phyloP scores from a whole-genome alignment of 1,284 basidiomycete genomes.

The Neotropicomus parvogracilis region DNA sequence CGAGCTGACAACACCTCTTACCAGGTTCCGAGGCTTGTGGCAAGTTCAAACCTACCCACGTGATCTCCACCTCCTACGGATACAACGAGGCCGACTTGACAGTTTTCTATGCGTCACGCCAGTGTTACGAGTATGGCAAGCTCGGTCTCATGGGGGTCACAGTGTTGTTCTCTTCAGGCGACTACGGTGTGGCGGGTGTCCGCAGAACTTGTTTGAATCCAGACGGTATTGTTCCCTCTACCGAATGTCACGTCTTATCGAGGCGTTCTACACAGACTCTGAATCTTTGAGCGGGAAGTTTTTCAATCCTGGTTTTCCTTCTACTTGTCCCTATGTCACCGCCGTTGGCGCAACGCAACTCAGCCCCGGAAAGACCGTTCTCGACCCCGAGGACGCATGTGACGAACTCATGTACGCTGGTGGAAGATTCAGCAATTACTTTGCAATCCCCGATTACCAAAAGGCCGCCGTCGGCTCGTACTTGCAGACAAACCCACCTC shows the following conservation, averaged over 20 bases:
- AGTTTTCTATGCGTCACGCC: conserved; percentile 43
- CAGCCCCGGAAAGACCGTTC: conserved; percentile 31
- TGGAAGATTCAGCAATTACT: conserved; percentile 46
- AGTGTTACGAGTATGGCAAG: conserved; percentile 55
- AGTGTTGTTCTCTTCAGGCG: conserved; percentile 50
- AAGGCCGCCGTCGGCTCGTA: conserved; percentile 22
- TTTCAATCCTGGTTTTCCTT: conserved; percentile 51
- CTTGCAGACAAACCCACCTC: conserved; percentile 26
- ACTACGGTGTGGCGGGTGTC: conserved; percentile 48
- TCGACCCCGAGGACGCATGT: conserved; percentile 33
- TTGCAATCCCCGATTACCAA: conserved; percentile 40
- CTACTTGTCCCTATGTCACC: conserved; percentile 45
- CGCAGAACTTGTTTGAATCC: conserved; percentile 39
- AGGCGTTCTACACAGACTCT: conserved; percentile 6
- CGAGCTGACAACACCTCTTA: conserved; percentile 2
- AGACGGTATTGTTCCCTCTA: conserved; percentile 28
- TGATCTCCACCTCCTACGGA: conserved; percentile 55
- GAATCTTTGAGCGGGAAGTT: conserved; percentile 24
- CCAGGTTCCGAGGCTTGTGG: conserved; percentile 47
- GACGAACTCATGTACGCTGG: conserved; percentile 34
- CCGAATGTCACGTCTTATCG: background rate
- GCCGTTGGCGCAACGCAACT: conserved; percentile 48
- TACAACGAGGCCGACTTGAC: conserved; percentile 49
- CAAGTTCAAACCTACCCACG: conserved; percentile 44
- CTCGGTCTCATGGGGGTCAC: conserved; percentile 48